Conservation (phyloP, 2,329 filamentous ascomycete genomes). For the Aspergillus sp. region DNA sequence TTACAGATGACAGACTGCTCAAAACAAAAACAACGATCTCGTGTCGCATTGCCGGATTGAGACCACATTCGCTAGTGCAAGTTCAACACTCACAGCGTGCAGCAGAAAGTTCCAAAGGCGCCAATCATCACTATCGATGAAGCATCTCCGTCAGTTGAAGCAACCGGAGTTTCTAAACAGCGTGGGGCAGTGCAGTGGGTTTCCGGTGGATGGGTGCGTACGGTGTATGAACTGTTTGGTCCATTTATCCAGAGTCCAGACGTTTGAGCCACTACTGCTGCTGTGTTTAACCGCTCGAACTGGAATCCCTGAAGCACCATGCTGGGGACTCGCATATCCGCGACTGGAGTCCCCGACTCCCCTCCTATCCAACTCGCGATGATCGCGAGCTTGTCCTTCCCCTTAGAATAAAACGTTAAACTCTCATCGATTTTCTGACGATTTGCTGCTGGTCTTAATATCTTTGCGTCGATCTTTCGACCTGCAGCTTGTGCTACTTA, state of each 20-base stretch:
- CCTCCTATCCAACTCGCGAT: background rate
- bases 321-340: background rate
- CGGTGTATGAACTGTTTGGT: too few relatives aligned
- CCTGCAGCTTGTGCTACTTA: background rate
- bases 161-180: conserved; percentile 1
- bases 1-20: too few relatives aligned
- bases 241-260: too few relatives aligned
- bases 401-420: background rate
- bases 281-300: background rate
- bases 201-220: too few relatives aligned
- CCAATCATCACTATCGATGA: background rate
- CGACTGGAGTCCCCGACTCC: background rate
- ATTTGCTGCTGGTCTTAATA: conserved; percentile 7
- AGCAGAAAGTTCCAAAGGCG: background rate
- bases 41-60: background rate
- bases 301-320: background rate
- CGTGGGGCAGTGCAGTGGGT: background rate
- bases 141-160: background rate
- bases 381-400: background rate
- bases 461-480: background rate
- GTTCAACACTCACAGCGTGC: background rate
- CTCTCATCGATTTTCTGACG: background rate
- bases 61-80: background rate
- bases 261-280: background rate
- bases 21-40: background rate